A percentile compares a stretch with the other conserved stretches of the same genome.
These are phyloP conservation scores for Xylariaceae sp. DNA, from an alignment of 2,329 filamentous ascomycete genomes.

Conservation along the genomic window DNA sequence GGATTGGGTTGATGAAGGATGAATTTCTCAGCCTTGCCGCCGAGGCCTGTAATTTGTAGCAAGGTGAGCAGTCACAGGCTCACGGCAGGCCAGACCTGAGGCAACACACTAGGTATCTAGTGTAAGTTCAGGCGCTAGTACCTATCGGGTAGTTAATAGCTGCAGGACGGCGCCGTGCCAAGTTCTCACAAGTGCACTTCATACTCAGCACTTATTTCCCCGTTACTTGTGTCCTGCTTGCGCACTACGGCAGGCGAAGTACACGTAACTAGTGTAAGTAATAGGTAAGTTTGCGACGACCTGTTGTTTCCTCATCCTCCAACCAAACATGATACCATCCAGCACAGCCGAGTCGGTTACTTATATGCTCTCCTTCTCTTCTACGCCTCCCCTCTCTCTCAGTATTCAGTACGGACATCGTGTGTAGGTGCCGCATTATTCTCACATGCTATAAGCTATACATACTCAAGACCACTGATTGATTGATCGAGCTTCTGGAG, in stretches of 20 bases:
- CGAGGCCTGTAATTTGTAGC: no score
- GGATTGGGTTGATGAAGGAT: constrained; percentile 1
- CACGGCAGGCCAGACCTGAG: no score
- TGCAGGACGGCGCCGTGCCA: no score
- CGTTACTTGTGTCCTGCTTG: no score
- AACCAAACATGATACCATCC: not conserved
- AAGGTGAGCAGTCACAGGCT: no score
- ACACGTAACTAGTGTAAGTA: no score
- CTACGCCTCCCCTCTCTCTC: not conserved
- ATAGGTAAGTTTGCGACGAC: not conserved
- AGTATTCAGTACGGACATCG: not conserved
- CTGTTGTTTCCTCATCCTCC: not conserved
- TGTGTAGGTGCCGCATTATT: not conserved
- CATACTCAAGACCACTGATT: not conserved
- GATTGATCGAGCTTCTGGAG: not conserved
- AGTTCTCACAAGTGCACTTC: no score
- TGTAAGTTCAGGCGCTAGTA: no score
- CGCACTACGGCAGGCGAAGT: no score
- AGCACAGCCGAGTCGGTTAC: not conserved
- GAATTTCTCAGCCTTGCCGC: constrained; percentile 44
- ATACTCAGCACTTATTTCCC: no score
- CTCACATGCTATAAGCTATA: constrained; percentile 7
- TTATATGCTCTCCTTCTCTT: not conserved
- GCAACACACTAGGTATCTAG: no score
- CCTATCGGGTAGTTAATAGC: no score